Conservation (phyloP, 2,329 filamentous ascomycete genomes). For the Aspergillus sp. region DNA sequence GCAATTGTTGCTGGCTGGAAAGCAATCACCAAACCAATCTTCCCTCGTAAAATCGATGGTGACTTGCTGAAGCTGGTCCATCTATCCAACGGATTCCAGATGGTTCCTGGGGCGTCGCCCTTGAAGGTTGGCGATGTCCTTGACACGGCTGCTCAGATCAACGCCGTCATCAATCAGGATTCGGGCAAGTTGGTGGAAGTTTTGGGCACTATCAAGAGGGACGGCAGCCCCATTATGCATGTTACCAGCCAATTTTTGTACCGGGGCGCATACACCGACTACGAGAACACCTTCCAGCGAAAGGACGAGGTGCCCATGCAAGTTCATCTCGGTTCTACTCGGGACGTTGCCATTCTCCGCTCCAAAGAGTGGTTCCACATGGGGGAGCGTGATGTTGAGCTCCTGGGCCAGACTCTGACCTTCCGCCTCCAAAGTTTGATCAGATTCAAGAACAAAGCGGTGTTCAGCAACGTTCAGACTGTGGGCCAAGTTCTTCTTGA, state of each 20-base stretch:
- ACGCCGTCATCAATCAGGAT: slow-evolving; percentile 95
- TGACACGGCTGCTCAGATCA: slow-evolving; percentile 88
- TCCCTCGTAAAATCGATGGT: slow-evolving; percentile 90
- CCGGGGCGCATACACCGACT: slow-evolving; percentile 85
- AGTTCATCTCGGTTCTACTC: slow-evolving; percentile 73
- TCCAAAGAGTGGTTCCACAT: slow-evolving; percentile 98
- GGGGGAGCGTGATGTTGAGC: slow-evolving; percentile 72
- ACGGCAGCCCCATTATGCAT: slow-evolving; percentile 85
- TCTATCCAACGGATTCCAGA: slow-evolving; percentile 93
- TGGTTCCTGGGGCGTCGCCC: slow-evolving; percentile 90
- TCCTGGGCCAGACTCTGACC: slow-evolving; percentile 84
- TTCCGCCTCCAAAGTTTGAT: slow-evolving; percentile 92
- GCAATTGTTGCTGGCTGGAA: slow-evolving; percentile 98
- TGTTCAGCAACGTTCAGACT: slow-evolving; percentile 88
- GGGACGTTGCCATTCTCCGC: slow-evolving; percentile 85
- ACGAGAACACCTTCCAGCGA: slow-evolving; percentile 96
- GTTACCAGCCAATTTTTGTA: slow-evolving; percentile 98
- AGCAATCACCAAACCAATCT: slow-evolving; percentile 98
- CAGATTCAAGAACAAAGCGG: slow-evolving; percentile 86
- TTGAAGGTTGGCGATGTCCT: slow-evolving; percentile 92
- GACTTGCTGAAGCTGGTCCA: slow-evolving; percentile 94
- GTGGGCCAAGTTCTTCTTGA: slow-evolving; percentile 87
- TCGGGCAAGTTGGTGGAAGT: slow-evolving; percentile 99
- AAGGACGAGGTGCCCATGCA: slow-evolving; percentile 95
- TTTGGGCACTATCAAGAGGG: slow-evolving; percentile 86